Percentiles rank a stretch among this genome's conserved stretches.
Evolutionary conservation across 2,329 filamentous ascomycete species (phyloP).

Genomic region (Tolypocladium endophyticum): DNA sequence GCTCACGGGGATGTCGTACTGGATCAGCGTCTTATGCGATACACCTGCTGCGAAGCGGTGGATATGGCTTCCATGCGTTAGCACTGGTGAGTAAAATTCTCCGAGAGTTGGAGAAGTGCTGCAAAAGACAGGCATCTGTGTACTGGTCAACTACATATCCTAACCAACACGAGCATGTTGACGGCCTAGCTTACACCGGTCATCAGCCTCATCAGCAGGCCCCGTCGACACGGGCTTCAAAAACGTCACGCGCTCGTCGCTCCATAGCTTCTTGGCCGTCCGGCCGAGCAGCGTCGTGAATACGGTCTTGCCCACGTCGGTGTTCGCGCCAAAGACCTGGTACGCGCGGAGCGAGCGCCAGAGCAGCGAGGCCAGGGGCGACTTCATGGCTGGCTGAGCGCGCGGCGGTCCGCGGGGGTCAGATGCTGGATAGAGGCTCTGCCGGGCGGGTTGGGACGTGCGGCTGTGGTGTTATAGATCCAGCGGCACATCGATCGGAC

Average conservation of each 20-base stretch:
- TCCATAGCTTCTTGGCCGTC: slow-evolving; percentile 38
- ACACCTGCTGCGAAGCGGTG: slow-evolving; percentile 43
- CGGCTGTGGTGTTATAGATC: background rate
- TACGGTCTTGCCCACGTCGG: slow-evolving; percentile 76
- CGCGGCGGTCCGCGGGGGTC: background rate
- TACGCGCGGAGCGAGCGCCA: slow-evolving; percentile 59
- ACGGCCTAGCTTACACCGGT: slow-evolving; percentile 37
- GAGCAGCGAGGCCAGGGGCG: slow-evolving; percentile 47
- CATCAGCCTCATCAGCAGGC: slow-evolving; percentile 57
- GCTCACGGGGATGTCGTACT: slow-evolving; percentile 65
- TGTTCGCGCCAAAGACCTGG: slow-evolving; percentile 77
- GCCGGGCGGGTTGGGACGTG: background rate
- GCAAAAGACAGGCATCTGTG: background rate
- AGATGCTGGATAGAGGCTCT: background rate
- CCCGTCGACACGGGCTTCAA: slow-evolving; percentile 79
- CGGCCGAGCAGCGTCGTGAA: slow-evolving; percentile 63
- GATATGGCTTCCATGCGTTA: slow-evolving; percentile 46
- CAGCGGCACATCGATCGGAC: background rate
- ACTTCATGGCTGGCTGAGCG: slow-evolving; percentile 6
- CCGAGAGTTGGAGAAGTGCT: background rate
- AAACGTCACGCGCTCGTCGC: slow-evolving; percentile 45
- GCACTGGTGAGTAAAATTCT: background rate
- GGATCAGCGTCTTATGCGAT: slow-evolving; percentile 47
- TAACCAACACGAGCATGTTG: background rate
- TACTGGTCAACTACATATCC: background rate